Evolutionary conservation across 2,329 filamentous ascomycete genomes (phyloP).

Genomic region (Macrophomina pseudophaseolina): DNA sequence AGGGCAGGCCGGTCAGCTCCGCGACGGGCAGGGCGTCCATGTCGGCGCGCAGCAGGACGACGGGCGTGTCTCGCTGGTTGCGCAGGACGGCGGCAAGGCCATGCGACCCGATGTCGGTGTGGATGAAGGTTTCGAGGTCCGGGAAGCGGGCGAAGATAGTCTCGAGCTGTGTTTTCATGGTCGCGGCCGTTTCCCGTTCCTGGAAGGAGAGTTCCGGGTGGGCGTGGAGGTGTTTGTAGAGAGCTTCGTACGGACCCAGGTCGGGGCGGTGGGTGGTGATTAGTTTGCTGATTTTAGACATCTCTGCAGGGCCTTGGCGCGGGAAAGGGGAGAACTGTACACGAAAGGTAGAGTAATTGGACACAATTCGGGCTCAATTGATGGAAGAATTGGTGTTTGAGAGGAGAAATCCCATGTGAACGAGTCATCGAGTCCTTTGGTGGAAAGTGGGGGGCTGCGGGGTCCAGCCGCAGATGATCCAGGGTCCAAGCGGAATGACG

Average conservation of each 20-base stretch:
- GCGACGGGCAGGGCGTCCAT: slow-evolving; percentile 66
- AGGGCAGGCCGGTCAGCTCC: slow-evolving; percentile 61
- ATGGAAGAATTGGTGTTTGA: not conserved
- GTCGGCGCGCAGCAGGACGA: slow-evolving; percentile 64
- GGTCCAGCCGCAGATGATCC: not conserved
- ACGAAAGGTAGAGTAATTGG: not conserved
- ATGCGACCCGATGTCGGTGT: slow-evolving; percentile 37
- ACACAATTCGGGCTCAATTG: not conserved
- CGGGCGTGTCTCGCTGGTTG: slow-evolving; percentile 56
- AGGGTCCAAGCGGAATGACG: not conserved
- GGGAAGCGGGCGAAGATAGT: slow-evolving; percentile 31
- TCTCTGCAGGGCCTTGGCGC: not conserved
- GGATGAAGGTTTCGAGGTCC: not conserved
- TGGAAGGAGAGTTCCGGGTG: slow-evolving; percentile 45
- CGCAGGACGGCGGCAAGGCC: slow-evolving; percentile 62
- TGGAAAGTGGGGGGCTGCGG: slow-evolving; percentile 8
- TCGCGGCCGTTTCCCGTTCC: slow-evolving; percentile 40
- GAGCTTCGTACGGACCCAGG: slow-evolving; percentile 38
- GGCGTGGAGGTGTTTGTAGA: slow-evolving; percentile 44
- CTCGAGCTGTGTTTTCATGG: slow-evolving; percentile 37
- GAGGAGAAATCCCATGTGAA: not conserved
- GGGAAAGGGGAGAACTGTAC: not conserved
- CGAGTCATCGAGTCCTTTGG: not conserved
- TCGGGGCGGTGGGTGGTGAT: slow-evolving; percentile 35
- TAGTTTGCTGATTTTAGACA: slow-evolving; percentile 16